Conservation (phyloP, 179 eudicot genomes). For the Camellia oleifera region DNA sequence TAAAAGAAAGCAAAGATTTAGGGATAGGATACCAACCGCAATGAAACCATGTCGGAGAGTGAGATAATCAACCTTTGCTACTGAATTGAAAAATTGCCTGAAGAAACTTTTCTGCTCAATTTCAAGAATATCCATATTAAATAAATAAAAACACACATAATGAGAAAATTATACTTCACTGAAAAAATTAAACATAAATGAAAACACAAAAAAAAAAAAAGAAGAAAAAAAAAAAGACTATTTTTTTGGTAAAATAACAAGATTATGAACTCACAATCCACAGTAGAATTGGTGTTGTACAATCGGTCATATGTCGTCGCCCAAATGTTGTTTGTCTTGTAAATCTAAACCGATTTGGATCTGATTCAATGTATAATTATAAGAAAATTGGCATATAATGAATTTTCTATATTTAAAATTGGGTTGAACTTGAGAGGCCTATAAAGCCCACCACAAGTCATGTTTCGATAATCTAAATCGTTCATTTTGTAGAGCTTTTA, state of each 20-base stretch:
- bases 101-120: conserved; percentile 39
- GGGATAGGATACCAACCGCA: conserved; percentile 26
- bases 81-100: conserved; percentile 40
- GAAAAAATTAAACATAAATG: neutral
- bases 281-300: conserved; percentile 19
- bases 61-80: conserved; percentile 42
- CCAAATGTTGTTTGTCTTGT: conserved; percentile 44
- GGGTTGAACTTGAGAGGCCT: neutral
- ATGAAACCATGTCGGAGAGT: conserved; percentile 46
- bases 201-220: neutral
- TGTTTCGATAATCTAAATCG: too few species aligned
- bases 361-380: conserved; percentile 10
- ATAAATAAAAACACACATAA: neutral
- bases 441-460: too few species aligned
- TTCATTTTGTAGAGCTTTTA: too few species aligned
- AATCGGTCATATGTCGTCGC: conserved; percentile 26
- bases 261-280: conserved; percentile 37
- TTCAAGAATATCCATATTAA: neutral
- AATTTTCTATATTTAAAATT: neutral
- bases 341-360: conserved; percentile 38
- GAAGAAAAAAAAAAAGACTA: neutral
- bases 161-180: neutral
- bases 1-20: too few species aligned
- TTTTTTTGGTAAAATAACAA: neutral
- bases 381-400: neutral